These are phyloP conservation scores for Eleusine indica DNA, from an alignment of 176 grass and related monocot species.

Conservation along the genomic window DNA sequence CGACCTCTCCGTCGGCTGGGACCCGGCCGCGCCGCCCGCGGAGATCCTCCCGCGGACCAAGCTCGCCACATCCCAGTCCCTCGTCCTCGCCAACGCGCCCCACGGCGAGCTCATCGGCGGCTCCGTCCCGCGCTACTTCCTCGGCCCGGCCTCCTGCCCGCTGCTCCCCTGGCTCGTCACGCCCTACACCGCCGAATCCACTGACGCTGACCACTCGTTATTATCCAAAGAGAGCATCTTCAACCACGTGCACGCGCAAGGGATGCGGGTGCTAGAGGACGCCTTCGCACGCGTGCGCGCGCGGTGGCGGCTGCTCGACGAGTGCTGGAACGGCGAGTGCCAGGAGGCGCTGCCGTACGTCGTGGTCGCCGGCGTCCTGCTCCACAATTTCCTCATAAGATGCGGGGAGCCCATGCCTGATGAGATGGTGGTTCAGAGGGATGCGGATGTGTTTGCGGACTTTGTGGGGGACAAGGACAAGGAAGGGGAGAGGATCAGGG, in stretches of 20 bases:
- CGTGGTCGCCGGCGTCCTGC: constrained; percentile 68
- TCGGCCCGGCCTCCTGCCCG: constrained; percentile 68
- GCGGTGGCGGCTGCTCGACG: constrained; percentile 73
- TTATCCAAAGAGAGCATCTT: constrained; percentile 65
- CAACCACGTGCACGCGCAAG: constrained; percentile 75
- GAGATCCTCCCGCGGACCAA: constrained; percentile 69
- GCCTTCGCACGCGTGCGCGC: constrained; percentile 65
- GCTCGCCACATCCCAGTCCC: constrained; percentile 49
- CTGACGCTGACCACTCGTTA: background rate
- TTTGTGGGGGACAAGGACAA: constrained; percentile 73
- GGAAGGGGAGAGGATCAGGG: constrained; percentile 75
- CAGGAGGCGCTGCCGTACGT: constrained; percentile 81
- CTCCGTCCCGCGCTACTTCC: constrained; percentile 64
- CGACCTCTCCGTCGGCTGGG: constrained; percentile 83
- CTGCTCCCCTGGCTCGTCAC: constrained; percentile 89
- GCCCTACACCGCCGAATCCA: constrained; percentile 45
- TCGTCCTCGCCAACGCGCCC: constrained; percentile 60
- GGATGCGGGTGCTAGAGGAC: constrained; percentile 55
- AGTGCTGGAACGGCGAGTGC: constrained; percentile 82
- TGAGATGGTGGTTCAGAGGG: constrained; percentile 31
- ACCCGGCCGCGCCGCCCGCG: constrained; percentile 46
- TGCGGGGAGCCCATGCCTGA: constrained; percentile 54
- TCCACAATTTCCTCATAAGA: constrained; percentile 85
- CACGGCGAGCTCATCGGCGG: constrained; percentile 63
- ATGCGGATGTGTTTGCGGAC: constrained; percentile 50